Conservation (phyloP, 2,329 filamentous ascomycete genomes). For the Diaporthe vaccinii region DNA sequence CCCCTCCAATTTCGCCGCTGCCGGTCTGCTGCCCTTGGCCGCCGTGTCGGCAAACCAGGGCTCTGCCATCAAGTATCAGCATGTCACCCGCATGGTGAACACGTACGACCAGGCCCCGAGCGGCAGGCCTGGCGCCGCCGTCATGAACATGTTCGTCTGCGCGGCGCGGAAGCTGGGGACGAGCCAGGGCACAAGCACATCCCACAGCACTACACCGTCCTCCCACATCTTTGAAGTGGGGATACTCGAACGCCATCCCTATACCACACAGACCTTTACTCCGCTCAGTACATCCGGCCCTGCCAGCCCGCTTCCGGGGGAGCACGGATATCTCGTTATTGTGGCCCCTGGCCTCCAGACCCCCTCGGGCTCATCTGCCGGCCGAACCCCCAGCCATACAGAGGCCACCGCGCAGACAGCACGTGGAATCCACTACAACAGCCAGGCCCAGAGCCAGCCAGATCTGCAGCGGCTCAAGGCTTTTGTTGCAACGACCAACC, state of each 20-base stretch:
- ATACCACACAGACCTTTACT: slow-evolving; percentile 92
- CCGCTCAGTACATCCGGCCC: slow-evolving; percentile 69
- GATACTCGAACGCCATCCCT: slow-evolving; percentile 92
- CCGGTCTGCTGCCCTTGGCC: slow-evolving; percentile 55
- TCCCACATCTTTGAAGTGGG: slow-evolving; percentile 70
- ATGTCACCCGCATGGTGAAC: slow-evolving; percentile 81
- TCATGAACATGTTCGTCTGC: slow-evolving; percentile 93
- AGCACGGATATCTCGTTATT: slow-evolving; percentile 80
- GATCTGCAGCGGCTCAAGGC: slow-evolving; percentile 79
- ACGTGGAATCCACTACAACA: slow-evolving; percentile 3
- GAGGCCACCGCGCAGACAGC: not conserved
- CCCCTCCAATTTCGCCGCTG: slow-evolving; percentile 55
- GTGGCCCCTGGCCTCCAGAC: slow-evolving; percentile 80
- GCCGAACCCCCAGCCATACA: not conserved
- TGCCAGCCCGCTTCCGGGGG: slow-evolving; percentile 40
- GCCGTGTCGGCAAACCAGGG: slow-evolving; percentile 84
- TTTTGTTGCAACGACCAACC: slow-evolving; percentile 81
- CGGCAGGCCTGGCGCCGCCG: slow-evolving; percentile 66
- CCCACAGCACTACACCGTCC: slow-evolving; percentile 35
- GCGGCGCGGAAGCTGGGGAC: slow-evolving; percentile 69
- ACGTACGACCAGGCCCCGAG: slow-evolving; percentile 78
- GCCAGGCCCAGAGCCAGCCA: slow-evolving; percentile 58
- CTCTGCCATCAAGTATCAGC: slow-evolving; percentile 86
- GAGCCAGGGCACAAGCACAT: slow-evolving; percentile 18
- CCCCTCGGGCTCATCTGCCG: not conserved